Evolutionary conservation across 2,329 filamentous ascomycete species (phyloP).

Genomic region (Herpotrichia juniperi): DNA sequence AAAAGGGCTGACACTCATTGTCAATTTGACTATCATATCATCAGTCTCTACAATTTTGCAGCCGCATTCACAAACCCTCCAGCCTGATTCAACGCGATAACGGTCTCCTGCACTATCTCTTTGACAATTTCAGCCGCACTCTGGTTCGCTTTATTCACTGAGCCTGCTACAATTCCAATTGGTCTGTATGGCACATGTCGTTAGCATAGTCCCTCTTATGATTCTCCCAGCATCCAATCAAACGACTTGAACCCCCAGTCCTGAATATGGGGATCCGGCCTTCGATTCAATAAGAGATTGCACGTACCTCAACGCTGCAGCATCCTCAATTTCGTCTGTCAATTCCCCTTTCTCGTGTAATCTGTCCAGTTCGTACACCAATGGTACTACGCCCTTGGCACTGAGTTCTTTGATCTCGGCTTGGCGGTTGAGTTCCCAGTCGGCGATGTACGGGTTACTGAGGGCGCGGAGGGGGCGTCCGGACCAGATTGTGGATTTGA

Average conservation of each 20-base stretch:
- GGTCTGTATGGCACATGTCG: slow-evolving; percentile 15
- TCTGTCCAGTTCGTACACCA: slow-evolving; percentile 29
- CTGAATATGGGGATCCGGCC: too few relatives aligned
- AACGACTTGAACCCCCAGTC: too few relatives aligned
- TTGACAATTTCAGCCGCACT: slow-evolving; percentile 28
- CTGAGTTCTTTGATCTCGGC: slow-evolving; percentile 32
- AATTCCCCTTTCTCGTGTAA: slow-evolving; percentile 32
- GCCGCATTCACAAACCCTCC: slow-evolving; percentile 17
- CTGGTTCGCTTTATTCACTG: slow-evolving; percentile 29
- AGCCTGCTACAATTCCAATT: slow-evolving; percentile 32
- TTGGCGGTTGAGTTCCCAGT: slow-evolving; percentile 34
- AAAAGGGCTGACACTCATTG: too few relatives aligned
- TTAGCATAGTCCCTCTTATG: not conserved
- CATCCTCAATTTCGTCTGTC: slow-evolving; percentile 36
- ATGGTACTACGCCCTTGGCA: slow-evolving; percentile 24
- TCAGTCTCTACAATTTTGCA: slow-evolving; percentile 24
- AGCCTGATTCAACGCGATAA: slow-evolving; percentile 22
- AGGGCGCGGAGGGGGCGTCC: slow-evolving; percentile 31
- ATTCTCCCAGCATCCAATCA: too few relatives aligned
- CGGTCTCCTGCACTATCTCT: slow-evolving; percentile 33
- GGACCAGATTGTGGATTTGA: slow-evolving; percentile 28
- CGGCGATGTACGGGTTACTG: slow-evolving; percentile 27
- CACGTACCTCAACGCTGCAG: slow-evolving; percentile 27
- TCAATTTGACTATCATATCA: too few relatives aligned
- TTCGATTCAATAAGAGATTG: not conserved